A percentile compares a stretch with the other conserved stretches of the same genome.
phyloP scores from a whole-genome alignment of 164 flowering plant genomes.

The Aristolochia contorta region DNA sequence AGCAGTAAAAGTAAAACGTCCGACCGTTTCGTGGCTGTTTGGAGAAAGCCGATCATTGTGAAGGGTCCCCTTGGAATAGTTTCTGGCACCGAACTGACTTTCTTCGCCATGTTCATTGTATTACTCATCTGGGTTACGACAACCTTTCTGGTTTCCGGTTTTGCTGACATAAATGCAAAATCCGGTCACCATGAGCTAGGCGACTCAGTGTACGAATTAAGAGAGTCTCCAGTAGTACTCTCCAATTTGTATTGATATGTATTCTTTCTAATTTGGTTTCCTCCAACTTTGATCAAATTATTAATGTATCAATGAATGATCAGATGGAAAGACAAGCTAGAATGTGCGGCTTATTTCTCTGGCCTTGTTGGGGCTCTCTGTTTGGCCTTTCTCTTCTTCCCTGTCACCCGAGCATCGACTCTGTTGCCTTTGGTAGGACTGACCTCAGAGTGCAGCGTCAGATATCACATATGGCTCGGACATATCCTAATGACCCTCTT shows the following conservation, averaged over 20 bases:
- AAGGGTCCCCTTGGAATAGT: constrained; percentile 78
- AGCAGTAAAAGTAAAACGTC: neutral
- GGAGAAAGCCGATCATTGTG: constrained; percentile 45
- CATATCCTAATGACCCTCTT: constrained; percentile 54
- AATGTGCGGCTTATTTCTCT: constrained; percentile 27
- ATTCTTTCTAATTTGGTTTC: no score
- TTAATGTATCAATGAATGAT: neutral
- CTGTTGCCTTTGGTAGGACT: constrained; percentile 44
- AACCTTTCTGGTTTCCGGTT: constrained; percentile 25
- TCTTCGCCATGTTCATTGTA: constrained; percentile 55
- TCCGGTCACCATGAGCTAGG: constrained; percentile 18
- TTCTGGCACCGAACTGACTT: constrained; percentile 38
- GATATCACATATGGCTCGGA: constrained; percentile 84
- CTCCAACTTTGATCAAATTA: no score
- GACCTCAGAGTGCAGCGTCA: constrained; percentile 22
- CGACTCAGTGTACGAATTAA: constrained; percentile 27
- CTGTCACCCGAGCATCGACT: constrained; percentile 68
- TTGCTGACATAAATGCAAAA: constrained; percentile 18
- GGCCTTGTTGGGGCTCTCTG: constrained; percentile 62
- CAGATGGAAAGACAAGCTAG: constrained; percentile 61
- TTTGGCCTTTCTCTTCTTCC: constrained; percentile 59
- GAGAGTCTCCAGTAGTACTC: no score
- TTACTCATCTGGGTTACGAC: constrained; percentile 59
- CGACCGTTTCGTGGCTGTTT: constrained; percentile 1
- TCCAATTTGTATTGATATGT: no score